Conservation (phyloP, 257 asterid species). For the Haberlea rhodopensis region DNA sequence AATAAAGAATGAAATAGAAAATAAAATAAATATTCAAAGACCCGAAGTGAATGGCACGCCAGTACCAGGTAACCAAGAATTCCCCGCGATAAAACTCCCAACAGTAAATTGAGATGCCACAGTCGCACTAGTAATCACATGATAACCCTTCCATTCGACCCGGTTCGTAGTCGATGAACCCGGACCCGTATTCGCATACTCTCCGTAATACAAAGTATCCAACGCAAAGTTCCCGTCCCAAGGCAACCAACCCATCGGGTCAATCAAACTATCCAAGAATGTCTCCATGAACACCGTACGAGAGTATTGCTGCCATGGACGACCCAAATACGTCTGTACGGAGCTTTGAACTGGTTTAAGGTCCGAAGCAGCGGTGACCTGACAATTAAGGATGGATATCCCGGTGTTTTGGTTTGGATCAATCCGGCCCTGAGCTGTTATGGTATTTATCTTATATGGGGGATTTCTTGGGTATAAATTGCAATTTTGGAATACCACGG, state of each 20-base stretch:
- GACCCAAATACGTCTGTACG: conserved; percentile 70
- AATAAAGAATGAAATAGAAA: too few species aligned
- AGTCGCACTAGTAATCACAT: conserved; percentile 56
- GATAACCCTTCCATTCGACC: conserved; percentile 82
- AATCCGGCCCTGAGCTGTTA: conserved; percentile 83
- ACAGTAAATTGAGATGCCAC: conserved; percentile 65
- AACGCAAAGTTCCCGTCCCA: conserved; percentile 87
- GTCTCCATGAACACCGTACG: conserved; percentile 71
- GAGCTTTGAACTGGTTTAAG: conserved; percentile 49
- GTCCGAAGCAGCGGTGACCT: conserved; percentile 60
- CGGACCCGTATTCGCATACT: conserved; percentile 77
- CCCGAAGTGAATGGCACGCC: conserved; percentile 72
- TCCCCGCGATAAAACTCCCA: conserved; percentile 64
- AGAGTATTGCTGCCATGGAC: conserved; percentile 83
- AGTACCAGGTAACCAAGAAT: conserved; percentile 71
- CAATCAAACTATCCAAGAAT: conserved; percentile 48
- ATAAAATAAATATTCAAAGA: conserved; percentile 30
- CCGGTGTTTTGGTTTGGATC: conserved; percentile 88
- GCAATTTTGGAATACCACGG: conserved; percentile 80
- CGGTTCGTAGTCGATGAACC: conserved; percentile 67
- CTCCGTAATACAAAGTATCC: conserved; percentile 69
- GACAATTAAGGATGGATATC: conserved; percentile 57
- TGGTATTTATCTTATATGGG: conserved; percentile 60
- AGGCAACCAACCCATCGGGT: conserved; percentile 80
- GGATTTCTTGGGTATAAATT: conserved; percentile 64